Base-by-base conservation (phyloP, 1,284 basidiomycete species). In the Gomphus bonarii region DNA sequence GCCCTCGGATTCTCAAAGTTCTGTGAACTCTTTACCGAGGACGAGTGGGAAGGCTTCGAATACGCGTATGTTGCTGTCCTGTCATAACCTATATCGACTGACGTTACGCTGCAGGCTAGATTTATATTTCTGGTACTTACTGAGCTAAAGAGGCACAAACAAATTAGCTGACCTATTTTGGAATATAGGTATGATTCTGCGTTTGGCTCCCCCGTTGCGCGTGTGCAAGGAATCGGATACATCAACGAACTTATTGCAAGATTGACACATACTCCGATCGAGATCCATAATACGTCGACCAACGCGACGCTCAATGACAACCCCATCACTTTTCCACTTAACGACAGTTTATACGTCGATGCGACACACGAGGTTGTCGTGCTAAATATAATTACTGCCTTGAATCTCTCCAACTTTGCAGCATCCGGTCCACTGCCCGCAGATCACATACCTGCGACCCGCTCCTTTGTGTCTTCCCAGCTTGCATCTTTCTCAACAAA, bases 31-130 rank as follows among this genome's bases (percentile, higher is more conserved):
- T 97, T 97, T 70, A 93, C 88, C 0, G 76, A 87, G 65, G 84
- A 91, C 48, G 93, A 97, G 68, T 94, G 91, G 85, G 79, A 86
- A 63, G 91, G 89, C 11, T 95, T 91, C 68, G 81, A 91, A 67
- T 95, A 94, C 60, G 75, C 82, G 81, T 88, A 64, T 60, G 84
- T 42, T 49, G 25, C 11, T 42, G 2, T 20, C 22, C 38, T 51
- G 14, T 30, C 49, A 36, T 30, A 7, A 12, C 49, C 6, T 10
- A 22, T 40, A 16, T 22, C 25, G 11, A 12, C 33, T 30, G 22
- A 53, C 8, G 20, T 53, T 36, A 30, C 14, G 1, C 33, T 36
- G 1, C 43, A 73, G 72, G 1, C 61, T 73, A 61, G 74, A 75
- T 57, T 59, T 74, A n/a, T 68, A 64, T 61, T 73, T 73, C 65